Base-by-base conservation (phyloP, 2,329 filamentous ascomycete genomes). In the Cladosporium sp. region DNA sequence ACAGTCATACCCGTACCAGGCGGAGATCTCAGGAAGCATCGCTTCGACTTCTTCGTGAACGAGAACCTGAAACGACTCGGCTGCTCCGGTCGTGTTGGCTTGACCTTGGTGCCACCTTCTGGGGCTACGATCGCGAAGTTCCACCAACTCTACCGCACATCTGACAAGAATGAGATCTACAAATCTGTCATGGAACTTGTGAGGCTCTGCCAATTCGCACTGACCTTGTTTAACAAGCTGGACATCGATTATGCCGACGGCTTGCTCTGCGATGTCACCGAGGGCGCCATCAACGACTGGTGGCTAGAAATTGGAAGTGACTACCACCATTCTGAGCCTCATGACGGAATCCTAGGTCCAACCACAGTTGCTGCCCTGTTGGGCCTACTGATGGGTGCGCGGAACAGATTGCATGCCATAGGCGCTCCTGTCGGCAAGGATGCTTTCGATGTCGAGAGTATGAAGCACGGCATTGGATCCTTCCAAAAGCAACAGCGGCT, bases 261-360 rank as follows among this genome's bases (percentile, higher is more conserved):
- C 0, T 80, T 97, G 28, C 85, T 99, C 3, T 99, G 95, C 76
- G 95, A 99, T 79, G 84, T 95, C 52, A 98, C 95, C 0, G 95
- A 99, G 77, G 89, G 86, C 68, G 92, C 93, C 1, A 88, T 98
- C 72, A 90, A 89, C 68, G 91, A 97, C 76, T 99, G 95, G 95
- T 98, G 95, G 95, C 89, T 91, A 1, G 92, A 97, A 73, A 90
- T 97, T 67, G 95, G 95, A 1, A 89, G 89, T 0, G 94, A 98
- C 70, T 89, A 95, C 73, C 97, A 94, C 81, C 96, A 94, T 64
- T 87, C 93, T 37, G 95, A 98, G 77, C 94, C 95, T 1, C 91
- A 90, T 11, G 95, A 99, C 78, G 94, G 94, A 14, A 93, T 96
- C 26, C 81, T 99, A 2, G 95, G 95, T 0, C 93, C 95, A 2